Conservation (phyloP, 257 asterid genomes). For the Dorcoceras hygrometricum region DNA sequence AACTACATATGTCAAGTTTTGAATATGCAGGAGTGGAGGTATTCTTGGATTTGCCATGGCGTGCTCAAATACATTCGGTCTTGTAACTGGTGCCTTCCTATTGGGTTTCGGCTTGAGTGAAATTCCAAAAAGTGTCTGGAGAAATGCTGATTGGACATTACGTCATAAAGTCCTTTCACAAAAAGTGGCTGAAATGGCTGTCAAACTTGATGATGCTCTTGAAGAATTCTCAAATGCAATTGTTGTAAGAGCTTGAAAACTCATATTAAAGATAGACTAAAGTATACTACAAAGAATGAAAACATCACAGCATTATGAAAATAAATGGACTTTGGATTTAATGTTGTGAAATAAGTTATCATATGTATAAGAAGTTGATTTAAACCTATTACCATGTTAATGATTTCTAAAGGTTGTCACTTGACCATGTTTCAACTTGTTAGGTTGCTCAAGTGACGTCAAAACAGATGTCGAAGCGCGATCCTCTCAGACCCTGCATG, state of each 20-base stretch:
- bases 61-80: slow-evolving; percentile 83
- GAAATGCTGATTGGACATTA: slow-evolving; percentile 66
- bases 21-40: slow-evolving; percentile 57
- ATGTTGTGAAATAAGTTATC: too few relatives aligned
- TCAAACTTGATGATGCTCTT: slow-evolving; percentile 77
- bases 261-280: too few relatives aligned
- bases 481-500: slow-evolving; percentile 73
- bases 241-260: slow-evolving; percentile 46
- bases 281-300: not conserved
- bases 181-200: slow-evolving; percentile 71
- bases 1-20: slow-evolving; percentile 10
- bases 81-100: slow-evolving; percentile 82
- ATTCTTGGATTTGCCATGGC: slow-evolving; percentile 84
- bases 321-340: too few relatives aligned
- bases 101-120: slow-evolving; percentile 85
- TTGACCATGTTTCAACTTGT: slow-evolving; percentile 18
- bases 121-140: slow-evolving; percentile 73
- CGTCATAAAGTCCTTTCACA: slow-evolving; percentile 71
- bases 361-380: too few relatives aligned
- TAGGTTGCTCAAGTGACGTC: slow-evolving; percentile 84
- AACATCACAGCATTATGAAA: too few relatives aligned
- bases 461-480: slow-evolving; percentile 78
- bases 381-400: not conserved
- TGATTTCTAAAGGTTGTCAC: slow-evolving; percentile 12
- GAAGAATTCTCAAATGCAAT: slow-evolving; percentile 67